These are phyloP conservation scores for Cardamine resedifolia DNA, from an alignment of 345 rosid species.

Conservation along the genomic window DNA sequence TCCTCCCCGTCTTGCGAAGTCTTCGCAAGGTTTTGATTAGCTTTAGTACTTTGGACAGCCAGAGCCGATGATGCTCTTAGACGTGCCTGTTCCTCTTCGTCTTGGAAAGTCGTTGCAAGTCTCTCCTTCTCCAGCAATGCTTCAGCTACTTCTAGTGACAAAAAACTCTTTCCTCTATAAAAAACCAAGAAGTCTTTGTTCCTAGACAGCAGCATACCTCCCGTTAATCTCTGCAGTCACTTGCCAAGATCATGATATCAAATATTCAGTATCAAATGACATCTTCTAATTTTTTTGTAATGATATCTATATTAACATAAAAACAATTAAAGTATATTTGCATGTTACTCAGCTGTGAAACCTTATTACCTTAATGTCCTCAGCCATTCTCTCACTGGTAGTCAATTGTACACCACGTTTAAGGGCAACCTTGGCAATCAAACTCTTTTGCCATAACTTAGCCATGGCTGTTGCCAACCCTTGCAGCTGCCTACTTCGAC, in stretches of 20 bases:
- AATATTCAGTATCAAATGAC: background rate
- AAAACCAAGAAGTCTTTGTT: slow-evolving; percentile 92
- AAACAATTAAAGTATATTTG: background rate
- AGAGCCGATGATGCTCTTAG: slow-evolving; percentile 72
- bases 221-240: slow-evolving; percentile 79
- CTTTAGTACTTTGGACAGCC: slow-evolving; percentile 43
- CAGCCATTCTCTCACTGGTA: slow-evolving; percentile 98
- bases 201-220: slow-evolving; percentile 78
- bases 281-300: background rate
- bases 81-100: slow-evolving; percentile 92
- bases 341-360: slow-evolving; percentile 2
- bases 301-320: background rate
- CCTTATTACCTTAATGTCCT: slow-evolving; percentile 75
- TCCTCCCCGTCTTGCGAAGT: slow-evolving; percentile 77
- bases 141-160: slow-evolving; percentile 72
- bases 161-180: slow-evolving; percentile 87
- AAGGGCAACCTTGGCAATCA: slow-evolving; percentile 80
- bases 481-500: slow-evolving; percentile 88
- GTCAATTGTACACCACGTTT: slow-evolving; percentile 90
- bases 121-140: slow-evolving; percentile 80
- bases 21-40: slow-evolving; percentile 35
- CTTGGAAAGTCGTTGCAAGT: slow-evolving; percentile 67
- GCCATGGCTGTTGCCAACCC: slow-evolving; percentile 87
- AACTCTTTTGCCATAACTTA: slow-evolving; percentile 82
- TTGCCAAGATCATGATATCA: slow-evolving; percentile 23